These are phyloP conservation scores for Sphenostylis stenocarpa DNA, from an alignment of 306 rosid species.

Conservation along the genomic window DNA sequence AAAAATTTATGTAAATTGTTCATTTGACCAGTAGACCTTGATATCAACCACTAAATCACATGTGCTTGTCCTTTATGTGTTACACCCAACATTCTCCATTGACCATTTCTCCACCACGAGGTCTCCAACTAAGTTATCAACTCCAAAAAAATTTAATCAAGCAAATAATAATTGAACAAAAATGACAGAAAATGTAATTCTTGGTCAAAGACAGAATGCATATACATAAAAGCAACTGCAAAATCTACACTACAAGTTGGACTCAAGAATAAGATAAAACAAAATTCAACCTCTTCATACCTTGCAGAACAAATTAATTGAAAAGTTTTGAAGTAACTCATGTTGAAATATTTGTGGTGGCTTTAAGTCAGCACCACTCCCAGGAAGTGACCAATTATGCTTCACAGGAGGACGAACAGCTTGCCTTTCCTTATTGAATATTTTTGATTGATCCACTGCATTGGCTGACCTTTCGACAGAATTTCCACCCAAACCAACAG, in stretches of 20 bases:
- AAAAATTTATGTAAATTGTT: background rate
- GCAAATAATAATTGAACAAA: background rate
- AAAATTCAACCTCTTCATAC: conserved; percentile 41
- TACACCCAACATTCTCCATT: background rate
- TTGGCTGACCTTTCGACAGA: conserved; percentile 68
- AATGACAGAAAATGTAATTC: background rate
- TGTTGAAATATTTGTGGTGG: conserved; percentile 96
- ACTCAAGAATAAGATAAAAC: background rate
- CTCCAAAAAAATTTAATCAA: background rate
- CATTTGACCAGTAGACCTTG: conserved; percentile 13
- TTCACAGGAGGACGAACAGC: conserved; percentile 91
- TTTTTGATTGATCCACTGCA: conserved; percentile 70
- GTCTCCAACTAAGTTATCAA: conserved; percentile 1
- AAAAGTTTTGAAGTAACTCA: conserved; percentile 89
- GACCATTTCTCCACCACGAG: conserved; percentile 2
- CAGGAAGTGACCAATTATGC: conserved; percentile 96
- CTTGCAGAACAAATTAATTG: conserved; percentile 97
- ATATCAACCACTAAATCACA: background rate
- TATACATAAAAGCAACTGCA: conserved; percentile 3
- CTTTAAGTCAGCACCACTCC: conserved; percentile 52
- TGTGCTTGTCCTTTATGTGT: conserved; percentile 1
- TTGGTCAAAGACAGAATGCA: no score
- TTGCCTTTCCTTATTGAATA: conserved; percentile 72
- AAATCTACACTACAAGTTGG: conserved; percentile 4
- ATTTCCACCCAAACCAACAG: conserved; percentile 81